Evolutionary conservation across 352 stramenopile genomes (phyloP), one percentile per base, ranked within the genome.

Genomic region (Thraustochytrium striatum): DNA sequence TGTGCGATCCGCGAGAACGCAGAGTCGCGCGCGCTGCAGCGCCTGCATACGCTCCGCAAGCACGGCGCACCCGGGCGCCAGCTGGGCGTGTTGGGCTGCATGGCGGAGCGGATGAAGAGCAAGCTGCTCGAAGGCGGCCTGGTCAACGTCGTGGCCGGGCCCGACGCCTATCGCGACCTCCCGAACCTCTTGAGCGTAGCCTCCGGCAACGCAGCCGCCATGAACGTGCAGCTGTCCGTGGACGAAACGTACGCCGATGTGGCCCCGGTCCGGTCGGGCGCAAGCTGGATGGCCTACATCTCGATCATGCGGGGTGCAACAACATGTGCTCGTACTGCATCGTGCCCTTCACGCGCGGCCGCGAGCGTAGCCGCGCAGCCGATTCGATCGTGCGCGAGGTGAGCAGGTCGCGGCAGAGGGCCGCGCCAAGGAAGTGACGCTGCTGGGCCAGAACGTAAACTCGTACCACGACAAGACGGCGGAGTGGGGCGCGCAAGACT

Each of bases 271-370:
- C 89, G 96, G 19, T 89, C 94, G 86, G 86, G 87, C 32, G 69
- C 87, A 82, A 89, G 85, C 55, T 91, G 91, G 30, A 91, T 95
- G 36, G 94, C 95, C 3, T 99, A 98, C 85, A 91, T 99, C 16
- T 97, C 91, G 13, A 98, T 99, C 83, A 99, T 99, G 94, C 88
- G 96, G 57, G 97, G 73, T 99, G 97, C 86, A 98, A 99, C 85
- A 99, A 99, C 85, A 98, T 98, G 91, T 99, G 96, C 86, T 97
- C 90, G 19, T 99, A 98, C 87, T 99, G 97, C 87, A 98, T 99
- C 69, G 97, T 99, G 72, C 97, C 97, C 0, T 99, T 99, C 85
- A 99, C 96, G 13, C 88, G 96, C 43, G 97, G 97, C 1, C 88
- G 96, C 68, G 96, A 99, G 86, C 90, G 96, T 57, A 91, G 83